phyloP scores from a whole-genome alignment of 2,329 filamentous ascomycete genomes.

The Dactylellina drechsleri region DNA sequence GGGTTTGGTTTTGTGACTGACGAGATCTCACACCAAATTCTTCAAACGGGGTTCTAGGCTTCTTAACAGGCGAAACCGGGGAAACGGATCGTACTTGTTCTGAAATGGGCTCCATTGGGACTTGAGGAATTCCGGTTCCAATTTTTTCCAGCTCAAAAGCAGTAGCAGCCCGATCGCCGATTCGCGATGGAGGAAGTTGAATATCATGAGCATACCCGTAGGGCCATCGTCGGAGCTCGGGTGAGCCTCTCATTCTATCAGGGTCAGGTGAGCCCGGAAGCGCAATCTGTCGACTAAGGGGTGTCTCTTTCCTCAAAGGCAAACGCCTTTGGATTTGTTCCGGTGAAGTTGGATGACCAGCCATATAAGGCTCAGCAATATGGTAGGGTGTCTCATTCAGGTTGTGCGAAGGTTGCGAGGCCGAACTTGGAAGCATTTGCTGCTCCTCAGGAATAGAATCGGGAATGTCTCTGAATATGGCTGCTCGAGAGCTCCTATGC shows the following conservation, averaged over 20 bases:
- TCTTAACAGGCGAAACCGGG: constrained; percentile 41
- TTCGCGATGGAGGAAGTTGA: constrained; percentile 47
- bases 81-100: constrained; percentile 1
- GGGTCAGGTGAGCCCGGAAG: constrained; percentile 48
- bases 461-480: constrained; percentile 22
- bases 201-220: constrained; percentile 40
- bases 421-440: constrained; percentile 8
- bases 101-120: constrained; percentile 6
- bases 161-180: constrained; percentile 42
- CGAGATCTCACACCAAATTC: constrained; percentile 38
- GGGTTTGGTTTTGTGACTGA: constrained; percentile 30
- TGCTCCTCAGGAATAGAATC: constrained; percentile 20
- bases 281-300: constrained; percentile 42
- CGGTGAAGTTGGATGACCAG: constrained; percentile 37
- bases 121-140: constrained; percentile 1
- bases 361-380: constrained; percentile 24
- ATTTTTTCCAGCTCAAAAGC: constrained; percentile 33
- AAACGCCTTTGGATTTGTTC: constrained; percentile 28
- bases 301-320: constrained; percentile 46
- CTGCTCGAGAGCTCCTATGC: constrained; percentile 21
- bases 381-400: constrained; percentile 25
- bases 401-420: constrained; percentile 38
- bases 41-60: constrained; percentile 37
- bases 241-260: constrained; percentile 41
- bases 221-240: constrained; percentile 35